phyloP scores from a whole-genome alignment of 139 green algal genomes.

The Auxenochlorella pyrenoidosa region DNA sequence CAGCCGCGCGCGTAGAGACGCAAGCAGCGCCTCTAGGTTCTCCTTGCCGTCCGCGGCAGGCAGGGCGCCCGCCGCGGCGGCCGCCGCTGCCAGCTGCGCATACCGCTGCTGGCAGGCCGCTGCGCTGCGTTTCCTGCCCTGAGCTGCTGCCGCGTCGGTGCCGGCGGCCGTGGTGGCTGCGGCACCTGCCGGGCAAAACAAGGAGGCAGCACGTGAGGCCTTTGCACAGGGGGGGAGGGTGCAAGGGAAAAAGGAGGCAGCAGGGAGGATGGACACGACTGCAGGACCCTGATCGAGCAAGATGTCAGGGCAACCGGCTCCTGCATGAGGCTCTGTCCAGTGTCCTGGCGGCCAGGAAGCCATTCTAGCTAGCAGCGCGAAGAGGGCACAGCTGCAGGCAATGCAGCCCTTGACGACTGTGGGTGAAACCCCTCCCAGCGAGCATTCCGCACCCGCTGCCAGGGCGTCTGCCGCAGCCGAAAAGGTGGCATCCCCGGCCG shows the following conservation, averaged over 20 bases:
- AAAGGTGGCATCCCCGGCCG: conserved; percentile 22
- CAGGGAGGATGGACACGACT: no score
- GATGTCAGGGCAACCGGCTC: no score
- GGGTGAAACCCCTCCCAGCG: no score
- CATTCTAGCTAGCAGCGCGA: no score
- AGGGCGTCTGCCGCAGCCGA: conserved; percentile 43
- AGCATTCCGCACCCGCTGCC: conserved; percentile 32
- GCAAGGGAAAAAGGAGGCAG: no score
- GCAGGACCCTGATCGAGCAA: no score
- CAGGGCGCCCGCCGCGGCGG: background rate
- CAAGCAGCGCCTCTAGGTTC: background rate
- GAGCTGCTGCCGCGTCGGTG: background rate
- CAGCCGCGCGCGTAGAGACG: background rate
- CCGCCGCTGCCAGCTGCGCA: background rate
- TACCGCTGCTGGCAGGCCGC: conserved; percentile 5
- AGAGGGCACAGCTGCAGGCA: no score
- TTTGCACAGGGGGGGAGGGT: no score
- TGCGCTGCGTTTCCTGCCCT: background rate
- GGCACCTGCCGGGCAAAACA: background rate
- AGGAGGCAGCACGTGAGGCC: background rate
- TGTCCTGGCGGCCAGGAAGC: no score
- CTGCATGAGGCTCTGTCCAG: no score
- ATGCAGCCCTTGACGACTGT: no score
- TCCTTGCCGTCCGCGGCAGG: background rate
- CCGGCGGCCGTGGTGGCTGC: background rate